These are phyloP conservation scores for Acer saccharum DNA, from an alignment of 345 rosid species.

Conservation along the genomic window DNA sequence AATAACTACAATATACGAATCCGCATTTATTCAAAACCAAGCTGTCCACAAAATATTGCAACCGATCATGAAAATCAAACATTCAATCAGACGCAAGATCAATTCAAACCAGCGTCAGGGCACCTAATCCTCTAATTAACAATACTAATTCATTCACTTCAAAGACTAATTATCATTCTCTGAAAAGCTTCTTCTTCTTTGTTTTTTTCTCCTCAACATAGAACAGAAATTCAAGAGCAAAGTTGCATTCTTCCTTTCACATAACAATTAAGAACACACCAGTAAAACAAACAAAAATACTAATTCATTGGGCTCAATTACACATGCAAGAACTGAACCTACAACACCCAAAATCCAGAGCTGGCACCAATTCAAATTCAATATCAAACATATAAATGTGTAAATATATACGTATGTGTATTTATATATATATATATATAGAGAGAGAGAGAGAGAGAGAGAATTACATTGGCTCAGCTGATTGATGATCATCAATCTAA, in stretches of 20 bases:
- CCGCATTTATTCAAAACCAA: no score
- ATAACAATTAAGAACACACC: not conserved
- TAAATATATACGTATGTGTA: not conserved
- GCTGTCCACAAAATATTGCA: no score
- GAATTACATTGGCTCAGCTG: constrained; percentile 41
- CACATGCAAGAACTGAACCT: constrained; percentile 1
- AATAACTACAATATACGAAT: no score
- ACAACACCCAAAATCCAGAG: not conserved
- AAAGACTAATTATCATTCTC: not conserved
- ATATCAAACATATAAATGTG: not conserved
- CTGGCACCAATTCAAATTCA: not conserved
- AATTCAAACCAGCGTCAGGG: not conserved
- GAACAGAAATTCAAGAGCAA: not conserved
- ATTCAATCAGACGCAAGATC: no score
- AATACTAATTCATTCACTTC: no score
- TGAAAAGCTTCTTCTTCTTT: not conserved
- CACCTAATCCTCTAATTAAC: no score
- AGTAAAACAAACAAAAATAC: not conserved
- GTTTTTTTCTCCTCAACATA: not conserved
- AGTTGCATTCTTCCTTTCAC: not conserved
- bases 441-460: constrained; percentile 19
- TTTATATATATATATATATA: no score
- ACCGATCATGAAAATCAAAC: no score
- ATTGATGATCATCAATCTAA: constrained; percentile 44
- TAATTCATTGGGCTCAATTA: not conserved